These are phyloP conservation scores for Coniochaeta ligniaria DNA, from an alignment of 2,329 filamentous ascomycete species.

Conservation along the genomic window DNA sequence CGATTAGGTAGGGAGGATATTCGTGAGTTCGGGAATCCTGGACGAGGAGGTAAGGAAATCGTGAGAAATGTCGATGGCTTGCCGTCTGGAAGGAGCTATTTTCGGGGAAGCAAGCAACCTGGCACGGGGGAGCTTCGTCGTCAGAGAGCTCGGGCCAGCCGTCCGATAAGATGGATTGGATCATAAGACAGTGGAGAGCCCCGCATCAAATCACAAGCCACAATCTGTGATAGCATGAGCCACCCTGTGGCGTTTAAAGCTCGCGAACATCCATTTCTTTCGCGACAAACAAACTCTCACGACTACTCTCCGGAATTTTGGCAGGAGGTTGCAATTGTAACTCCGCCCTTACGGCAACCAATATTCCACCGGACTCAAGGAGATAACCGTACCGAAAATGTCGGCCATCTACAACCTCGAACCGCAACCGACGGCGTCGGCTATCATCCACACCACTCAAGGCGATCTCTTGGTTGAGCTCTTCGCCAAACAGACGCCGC, in stretches of 20 bases:
- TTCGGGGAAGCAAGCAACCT: not conserved
- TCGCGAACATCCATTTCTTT: not conserved
- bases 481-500: conserved; percentile 88
- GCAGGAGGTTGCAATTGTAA: not conserved
- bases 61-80: not conserved
- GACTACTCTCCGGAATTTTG: not conserved
- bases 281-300: not conserved
- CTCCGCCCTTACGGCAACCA: not conserved
- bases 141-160: not conserved
- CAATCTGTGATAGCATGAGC: not conserved
- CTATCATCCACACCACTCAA: conserved; percentile 80
- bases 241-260: not conserved
- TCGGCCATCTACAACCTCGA: conserved; percentile 90
- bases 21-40: not conserved
- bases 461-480: conserved; percentile 89
- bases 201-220: not conserved
- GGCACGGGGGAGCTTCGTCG: conserved; percentile 1
- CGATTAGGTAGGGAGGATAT: not conserved
- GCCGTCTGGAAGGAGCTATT: not conserved
- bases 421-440: conserved; percentile 87
- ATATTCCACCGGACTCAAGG: not conserved
- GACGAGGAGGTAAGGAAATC: not conserved
- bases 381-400: conserved; percentile 44
- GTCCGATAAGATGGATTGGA: not conserved
- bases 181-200: not conserved